phyloP scores from a whole-genome alignment of 305 asterid species.

The Coffea humblotiana region DNA sequence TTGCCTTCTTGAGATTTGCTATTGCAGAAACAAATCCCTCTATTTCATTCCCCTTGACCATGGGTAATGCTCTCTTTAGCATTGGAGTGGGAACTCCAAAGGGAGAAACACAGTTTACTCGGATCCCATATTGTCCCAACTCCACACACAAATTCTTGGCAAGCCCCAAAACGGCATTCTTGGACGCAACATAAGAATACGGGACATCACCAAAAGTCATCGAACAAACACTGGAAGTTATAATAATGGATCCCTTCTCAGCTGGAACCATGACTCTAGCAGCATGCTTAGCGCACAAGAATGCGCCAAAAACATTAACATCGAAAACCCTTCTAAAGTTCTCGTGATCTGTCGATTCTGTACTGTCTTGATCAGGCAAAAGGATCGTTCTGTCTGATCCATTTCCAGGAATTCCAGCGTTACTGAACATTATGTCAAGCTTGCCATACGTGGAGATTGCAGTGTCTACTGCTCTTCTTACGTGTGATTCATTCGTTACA shows the following conservation, averaged over 20 bases:
- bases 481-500: conserved; percentile 50
- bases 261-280: conserved; percentile 35
- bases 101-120: conserved; percentile 68
- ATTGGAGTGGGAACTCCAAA: conserved; percentile 59
- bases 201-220: conserved; percentile 49
- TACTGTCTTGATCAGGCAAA: background rate
- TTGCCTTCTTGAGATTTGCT: conserved; percentile 31
- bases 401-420: conserved; percentile 52
- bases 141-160: conserved; percentile 64
- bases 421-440: conserved; percentile 76
- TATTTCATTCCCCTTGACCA: background rate
- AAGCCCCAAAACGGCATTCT: conserved; percentile 68
- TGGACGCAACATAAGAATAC: conserved; percentile 50
- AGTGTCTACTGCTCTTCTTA: conserved; percentile 36
- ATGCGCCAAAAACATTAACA: conserved; percentile 29
- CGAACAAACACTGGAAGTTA: conserved; percentile 12
- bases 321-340: conserved; percentile 28
- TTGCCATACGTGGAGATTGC: conserved; percentile 48
- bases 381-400: background rate
- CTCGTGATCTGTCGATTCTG: background rate
- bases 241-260: conserved; percentile 13
- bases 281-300: conserved; percentile 30
- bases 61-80: too few relatives aligned
- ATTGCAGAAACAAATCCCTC: conserved; percentile 32
- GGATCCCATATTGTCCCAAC: conserved; percentile 57